phyloP scores from a whole-genome alignment of 257 asterid genomes.

The Cynanchum wilfordii region DNA sequence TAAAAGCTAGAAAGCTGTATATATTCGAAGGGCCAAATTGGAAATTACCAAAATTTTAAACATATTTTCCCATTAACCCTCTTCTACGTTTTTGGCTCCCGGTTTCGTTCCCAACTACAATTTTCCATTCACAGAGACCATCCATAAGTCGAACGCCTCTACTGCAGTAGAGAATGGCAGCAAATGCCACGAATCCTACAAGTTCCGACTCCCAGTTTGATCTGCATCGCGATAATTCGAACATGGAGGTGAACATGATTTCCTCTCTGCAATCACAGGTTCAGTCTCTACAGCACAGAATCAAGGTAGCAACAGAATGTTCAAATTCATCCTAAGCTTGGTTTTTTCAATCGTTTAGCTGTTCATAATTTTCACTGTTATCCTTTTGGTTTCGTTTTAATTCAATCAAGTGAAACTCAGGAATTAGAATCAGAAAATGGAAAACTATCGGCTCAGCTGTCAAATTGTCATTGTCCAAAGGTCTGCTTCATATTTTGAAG shows the following conservation, averaged over 20 bases:
- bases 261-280: constrained; percentile 33
- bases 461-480: constrained; percentile 64
- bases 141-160: constrained; percentile 5
- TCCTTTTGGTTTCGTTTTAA: background rate
- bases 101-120: background rate
- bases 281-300: constrained; percentile 44
- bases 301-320: constrained; percentile 28
- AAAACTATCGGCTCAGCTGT: constrained; percentile 42
- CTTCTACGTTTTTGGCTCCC: background rate
- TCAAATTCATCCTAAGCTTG: background rate
- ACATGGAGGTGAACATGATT: constrained; percentile 24
- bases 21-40: background rate
- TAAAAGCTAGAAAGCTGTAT: too few relatives aligned
- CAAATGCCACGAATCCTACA: background rate
- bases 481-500: constrained; percentile 20
- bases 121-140: background rate
- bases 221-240: background rate
- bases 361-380: background rate
- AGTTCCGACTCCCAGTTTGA: constrained; percentile 10
- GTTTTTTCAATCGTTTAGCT: background rate
- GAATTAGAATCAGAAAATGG: constrained; percentile 64
- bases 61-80: background rate
- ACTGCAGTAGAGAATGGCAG: background rate
- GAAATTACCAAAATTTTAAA: background rate
- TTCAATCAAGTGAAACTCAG: constrained; percentile 28